Evolutionary conservation across 805 yeast genomes (phyloP), one percentile per base, ranked within the genome.

Genomic region (Suhomyces pyralidae): DNA sequence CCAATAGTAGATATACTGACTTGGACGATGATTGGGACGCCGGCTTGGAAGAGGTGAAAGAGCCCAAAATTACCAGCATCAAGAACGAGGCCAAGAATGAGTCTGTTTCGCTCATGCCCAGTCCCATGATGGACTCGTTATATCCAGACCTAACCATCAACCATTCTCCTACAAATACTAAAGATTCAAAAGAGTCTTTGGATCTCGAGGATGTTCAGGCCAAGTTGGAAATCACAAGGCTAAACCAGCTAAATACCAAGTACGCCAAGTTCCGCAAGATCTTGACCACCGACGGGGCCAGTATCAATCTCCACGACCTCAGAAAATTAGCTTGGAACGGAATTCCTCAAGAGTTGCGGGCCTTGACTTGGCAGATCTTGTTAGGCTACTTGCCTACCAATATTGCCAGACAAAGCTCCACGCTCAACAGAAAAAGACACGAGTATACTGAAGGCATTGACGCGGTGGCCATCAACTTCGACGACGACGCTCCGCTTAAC

Each of bases 21-120:
- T 72, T 85, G 52, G 97, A 91, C 65, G 96, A 88, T 60, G 97
- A 90, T 68, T 91, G 97, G 97, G 93, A 90, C 66, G 96, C 82
- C 17, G 77, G 69, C 17, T 59, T 93, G 10, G 86, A 84, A 44
- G 84, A 67, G 40, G 67, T 65, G 24, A 26, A 26, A 25, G 26
- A 25, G 8, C n/a, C n/a, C n/a, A n/a, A n/a, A n/a, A n/a, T n/a
- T n/a, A n/a, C n/a, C n/a, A n/a, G n/a, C n/a, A n/a, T n/a, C n/a
- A n/a, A n/a, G n/a, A n/a, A n/a, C n/a, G n/a, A n/a, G n/a, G n/a
- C n/a, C 6, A 30, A 28, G 8, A 10, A 12, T 4, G 36, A 42
- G 12, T 46, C 43, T 3, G 4, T 43, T 3, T 66, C 24, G 10
- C 43, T 48, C 10, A 48, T 48, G 32, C 63, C 68, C 7, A 58